Conservation (phyloP, 2,329 filamentous ascomycete genomes). For the Pseudocercospora eumusae region DNA sequence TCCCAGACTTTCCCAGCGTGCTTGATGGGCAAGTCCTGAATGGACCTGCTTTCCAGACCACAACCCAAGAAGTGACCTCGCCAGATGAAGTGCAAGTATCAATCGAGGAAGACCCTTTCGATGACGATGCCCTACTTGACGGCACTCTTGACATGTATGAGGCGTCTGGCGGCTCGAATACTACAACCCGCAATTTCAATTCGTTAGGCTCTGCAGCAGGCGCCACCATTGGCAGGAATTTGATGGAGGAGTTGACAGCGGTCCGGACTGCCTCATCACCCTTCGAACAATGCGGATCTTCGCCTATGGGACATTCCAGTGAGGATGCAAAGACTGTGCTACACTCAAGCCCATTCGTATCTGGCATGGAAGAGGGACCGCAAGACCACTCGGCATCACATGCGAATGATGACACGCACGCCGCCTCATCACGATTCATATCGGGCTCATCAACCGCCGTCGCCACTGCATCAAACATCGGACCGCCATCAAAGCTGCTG, state of each 20-base stretch:
- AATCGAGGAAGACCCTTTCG: neutral
- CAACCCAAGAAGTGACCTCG: neutral
- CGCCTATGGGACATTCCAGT: neutral
- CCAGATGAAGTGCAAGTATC: neutral
- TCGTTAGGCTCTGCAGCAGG: slow-evolving; percentile 30
- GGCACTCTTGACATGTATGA: slow-evolving; percentile 7
- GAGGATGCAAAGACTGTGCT: slow-evolving; percentile 12
- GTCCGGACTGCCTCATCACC: slow-evolving; percentile 20
- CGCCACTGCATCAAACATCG: slow-evolving; percentile 6
- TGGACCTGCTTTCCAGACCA: neutral
- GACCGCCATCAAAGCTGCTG: neutral
- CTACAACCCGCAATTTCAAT: slow-evolving; percentile 28
- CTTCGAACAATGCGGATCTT: neutral
- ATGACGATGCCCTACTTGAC: slow-evolving; percentile 15
- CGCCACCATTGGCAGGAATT: slow-evolving; percentile 33
- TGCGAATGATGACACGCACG: neutral
- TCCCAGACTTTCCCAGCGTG: slow-evolving; percentile 13
- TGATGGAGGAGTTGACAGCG: slow-evolving; percentile 40
- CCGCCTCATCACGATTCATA: slow-evolving; percentile 4
- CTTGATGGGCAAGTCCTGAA: neutral
- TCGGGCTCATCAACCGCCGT: slow-evolving; percentile 19
- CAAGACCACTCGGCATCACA: neutral
- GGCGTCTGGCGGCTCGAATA: neutral
- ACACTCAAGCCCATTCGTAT: slow-evolving; percentile 20
- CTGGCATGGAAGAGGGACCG: slow-evolving; percentile 8